Percentiles rank a stretch among this genome's conserved stretches.
Conservation (phyloP, 257 asterid species). For the Nicotiana undulata region DNA sequence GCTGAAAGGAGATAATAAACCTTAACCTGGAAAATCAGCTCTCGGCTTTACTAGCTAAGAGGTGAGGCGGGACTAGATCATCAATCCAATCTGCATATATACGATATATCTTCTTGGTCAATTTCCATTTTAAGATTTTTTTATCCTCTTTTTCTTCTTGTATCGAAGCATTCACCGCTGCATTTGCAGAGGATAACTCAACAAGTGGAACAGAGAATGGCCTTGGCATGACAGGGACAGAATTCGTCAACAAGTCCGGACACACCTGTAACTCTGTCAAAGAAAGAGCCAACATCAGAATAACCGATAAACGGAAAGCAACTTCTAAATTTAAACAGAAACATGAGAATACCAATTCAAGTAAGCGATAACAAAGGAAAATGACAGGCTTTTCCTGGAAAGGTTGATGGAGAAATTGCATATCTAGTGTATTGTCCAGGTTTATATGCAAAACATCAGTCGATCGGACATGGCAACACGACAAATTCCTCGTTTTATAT, state of each 20-base stretch:
- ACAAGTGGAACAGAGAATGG: slow-evolving; percentile 7
- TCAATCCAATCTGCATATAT: slow-evolving; percentile 78
- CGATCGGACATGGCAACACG: background rate
- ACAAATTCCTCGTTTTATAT: background rate
- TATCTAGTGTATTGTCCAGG: background rate
- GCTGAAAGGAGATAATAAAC: background rate
- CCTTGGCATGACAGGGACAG: slow-evolving; percentile 22
- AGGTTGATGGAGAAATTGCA: background rate
- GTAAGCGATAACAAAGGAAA: background rate
- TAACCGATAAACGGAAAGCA: background rate
- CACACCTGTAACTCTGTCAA: slow-evolving; percentile 37
- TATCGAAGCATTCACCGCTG: slow-evolving; percentile 18
- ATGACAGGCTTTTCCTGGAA: background rate
- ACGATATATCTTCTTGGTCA: slow-evolving; percentile 44
- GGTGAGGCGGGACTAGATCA: slow-evolving; percentile 38
- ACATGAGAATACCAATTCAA: background rate
- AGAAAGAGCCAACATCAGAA: background rate
- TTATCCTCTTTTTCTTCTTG: slow-evolving; percentile 23
- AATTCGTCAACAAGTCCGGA: slow-evolving; percentile 14
- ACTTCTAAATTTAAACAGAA: background rate
- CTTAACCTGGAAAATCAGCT: background rate
- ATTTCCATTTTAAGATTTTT: slow-evolving; percentile 43
- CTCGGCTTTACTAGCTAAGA: slow-evolving; percentile 24
- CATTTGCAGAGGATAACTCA: slow-evolving; percentile 12
- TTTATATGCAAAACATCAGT: background rate